Conservation (phyloP, 805 yeast genomes). For the Zygoascus ofunaensis region DNA sequence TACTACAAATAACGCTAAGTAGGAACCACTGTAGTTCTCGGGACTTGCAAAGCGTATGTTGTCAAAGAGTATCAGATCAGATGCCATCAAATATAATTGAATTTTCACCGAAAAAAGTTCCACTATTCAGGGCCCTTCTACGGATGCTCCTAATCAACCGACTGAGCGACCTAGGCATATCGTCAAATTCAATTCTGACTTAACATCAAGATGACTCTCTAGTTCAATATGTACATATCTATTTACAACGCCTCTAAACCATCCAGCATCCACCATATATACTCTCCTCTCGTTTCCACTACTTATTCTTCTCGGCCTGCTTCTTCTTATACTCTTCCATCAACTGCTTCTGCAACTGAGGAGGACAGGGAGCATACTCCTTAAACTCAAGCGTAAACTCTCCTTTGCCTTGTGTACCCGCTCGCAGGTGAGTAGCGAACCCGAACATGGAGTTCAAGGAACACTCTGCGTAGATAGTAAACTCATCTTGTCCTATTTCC, state of each 20-base stretch:
- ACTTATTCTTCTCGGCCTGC: constrained; percentile 21
- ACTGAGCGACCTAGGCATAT: too few relatives aligned
- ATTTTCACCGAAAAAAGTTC: too few relatives aligned
- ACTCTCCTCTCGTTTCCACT: background rate
- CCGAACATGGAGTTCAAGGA: constrained; percentile 96
- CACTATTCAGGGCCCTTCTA: too few relatives aligned
- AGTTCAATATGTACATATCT: background rate
- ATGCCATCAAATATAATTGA: too few relatives aligned
- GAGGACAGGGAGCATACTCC: constrained; percentile 82
- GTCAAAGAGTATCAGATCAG: too few relatives aligned
- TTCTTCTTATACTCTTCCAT: constrained; percentile 73
- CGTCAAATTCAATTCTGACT: too few relatives aligned
- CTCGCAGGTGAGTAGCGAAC: constrained; percentile 89
- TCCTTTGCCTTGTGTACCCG: constrained; percentile 97
- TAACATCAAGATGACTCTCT: too few relatives aligned
- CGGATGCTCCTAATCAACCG: too few relatives aligned
- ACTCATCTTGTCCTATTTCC: constrained; percentile 89
- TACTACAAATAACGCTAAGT: too few relatives aligned
- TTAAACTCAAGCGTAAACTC: constrained; percentile 93
- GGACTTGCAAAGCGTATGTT: too few relatives aligned
- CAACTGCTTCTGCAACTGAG: constrained; percentile 82
- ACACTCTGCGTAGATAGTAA: constrained; percentile 88
- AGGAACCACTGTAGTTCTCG: too few relatives aligned
- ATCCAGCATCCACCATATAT: background rate
- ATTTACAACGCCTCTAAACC: background rate